Evolutionary conservation across 176 grass and related monocot genomes (phyloP).

Genomic region (Zoysia japonica): DNA sequence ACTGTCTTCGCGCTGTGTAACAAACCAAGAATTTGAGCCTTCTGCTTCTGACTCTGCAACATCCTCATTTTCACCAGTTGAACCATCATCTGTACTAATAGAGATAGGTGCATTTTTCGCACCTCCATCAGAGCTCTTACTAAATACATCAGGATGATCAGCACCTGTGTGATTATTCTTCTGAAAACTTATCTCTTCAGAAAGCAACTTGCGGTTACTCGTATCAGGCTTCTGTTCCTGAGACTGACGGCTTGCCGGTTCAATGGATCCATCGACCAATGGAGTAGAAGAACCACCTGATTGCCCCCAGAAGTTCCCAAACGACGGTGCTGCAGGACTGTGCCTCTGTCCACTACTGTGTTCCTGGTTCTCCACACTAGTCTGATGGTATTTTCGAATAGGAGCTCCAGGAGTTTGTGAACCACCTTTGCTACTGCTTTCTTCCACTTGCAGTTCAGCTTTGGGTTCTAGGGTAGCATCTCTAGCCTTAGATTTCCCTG

Average conservation of each 20-base stretch:
- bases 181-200: constrained; percentile 67
- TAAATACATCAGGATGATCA: constrained; percentile 56
- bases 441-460: constrained; percentile 70
- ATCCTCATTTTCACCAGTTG: constrained; percentile 96
- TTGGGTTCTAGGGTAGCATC: constrained; percentile 57
- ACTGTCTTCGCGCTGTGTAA: constrained; percentile 63
- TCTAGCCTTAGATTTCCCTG: constrained; percentile 60
- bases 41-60: constrained; percentile 87
- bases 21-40: constrained; percentile 86
- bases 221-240: constrained; percentile 46
- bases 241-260: constrained; percentile 23
- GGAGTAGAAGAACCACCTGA: constrained; percentile 37
- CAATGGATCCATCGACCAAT: constrained; percentile 39
- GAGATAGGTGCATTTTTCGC: constrained; percentile 69
- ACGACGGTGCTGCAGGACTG: constrained; percentile 39
- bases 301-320: constrained; percentile 64
- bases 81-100: constrained; percentile 81
- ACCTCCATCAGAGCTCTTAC: constrained; percentile 61
- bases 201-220: constrained; percentile 50
- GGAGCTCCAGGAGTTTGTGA: constrained; percentile 56
- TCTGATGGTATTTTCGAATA: constrained; percentile 63
- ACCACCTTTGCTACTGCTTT: constrained; percentile 61
- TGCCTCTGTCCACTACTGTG: constrained; percentile 65
- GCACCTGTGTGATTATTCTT: constrained; percentile 51
- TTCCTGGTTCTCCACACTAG: constrained; percentile 47